Conservation (phyloP, 2,329 filamentous ascomycete genomes). For the Colletotrichum spaethianum region DNA sequence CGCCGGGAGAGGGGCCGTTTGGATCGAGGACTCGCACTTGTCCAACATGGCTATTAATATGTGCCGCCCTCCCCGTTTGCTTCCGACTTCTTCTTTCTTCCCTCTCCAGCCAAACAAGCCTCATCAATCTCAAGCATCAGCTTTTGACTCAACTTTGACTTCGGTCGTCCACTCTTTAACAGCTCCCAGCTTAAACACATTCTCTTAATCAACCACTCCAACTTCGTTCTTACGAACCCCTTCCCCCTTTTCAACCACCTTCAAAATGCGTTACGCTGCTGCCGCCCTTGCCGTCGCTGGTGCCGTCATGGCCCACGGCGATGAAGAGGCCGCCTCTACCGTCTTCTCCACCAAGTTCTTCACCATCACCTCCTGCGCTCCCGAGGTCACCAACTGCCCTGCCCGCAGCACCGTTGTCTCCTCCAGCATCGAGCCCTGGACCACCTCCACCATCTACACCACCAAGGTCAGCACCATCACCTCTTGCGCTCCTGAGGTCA, state of each 20-base stretch:
- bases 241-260: slow-evolving; percentile 43
- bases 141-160: slow-evolving; percentile 63
- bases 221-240: slow-evolving; percentile 50
- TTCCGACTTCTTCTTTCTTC: slow-evolving; percentile 45
- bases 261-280: slow-evolving; percentile 76
- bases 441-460: slow-evolving; percentile 67
- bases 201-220: slow-evolving; percentile 48
- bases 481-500: slow-evolving; percentile 71
- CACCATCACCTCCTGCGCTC: slow-evolving; percentile 69
- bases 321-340: slow-evolving; percentile 52
- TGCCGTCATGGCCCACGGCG: slow-evolving; percentile 55
- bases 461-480: slow-evolving; percentile 74
- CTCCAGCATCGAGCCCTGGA: slow-evolving; percentile 51
- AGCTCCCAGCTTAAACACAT: slow-evolving; percentile 50
- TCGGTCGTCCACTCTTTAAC: slow-evolving; percentile 72
- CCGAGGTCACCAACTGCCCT: slow-evolving; percentile 65
- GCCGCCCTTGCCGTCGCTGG: slow-evolving; percentile 63
- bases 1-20: slow-evolving; percentile 38
- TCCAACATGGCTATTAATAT: slow-evolving; percentile 61
- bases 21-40: slow-evolving; percentile 25
- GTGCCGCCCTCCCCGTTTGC: slow-evolving; percentile 51
- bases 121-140: slow-evolving; percentile 52
- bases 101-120: slow-evolving; percentile 62
- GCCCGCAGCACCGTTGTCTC: slow-evolving; percentile 58
- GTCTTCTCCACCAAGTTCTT: slow-evolving; percentile 71